These are phyloP conservation scores for Colletotrichum somersetense DNA, from an alignment of 2,329 filamentous ascomycete genomes.

Conservation along the genomic window DNA sequence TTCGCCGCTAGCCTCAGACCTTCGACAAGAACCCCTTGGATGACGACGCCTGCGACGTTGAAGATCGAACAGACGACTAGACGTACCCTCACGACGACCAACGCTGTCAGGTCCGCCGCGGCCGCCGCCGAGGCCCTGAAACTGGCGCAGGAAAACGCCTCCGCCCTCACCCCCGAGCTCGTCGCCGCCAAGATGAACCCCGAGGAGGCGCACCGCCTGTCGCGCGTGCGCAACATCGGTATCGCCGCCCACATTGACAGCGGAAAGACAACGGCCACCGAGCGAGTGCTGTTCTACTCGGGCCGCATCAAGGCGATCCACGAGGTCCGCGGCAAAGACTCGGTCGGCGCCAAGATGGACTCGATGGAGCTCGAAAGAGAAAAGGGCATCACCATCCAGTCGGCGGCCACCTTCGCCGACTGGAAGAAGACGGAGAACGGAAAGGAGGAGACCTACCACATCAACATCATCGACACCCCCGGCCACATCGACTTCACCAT, in stretches of 20 bases:
- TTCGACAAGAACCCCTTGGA: slow-evolving; percentile 9
- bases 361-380: slow-evolving; percentile 99
- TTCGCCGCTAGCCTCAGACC: slow-evolving; percentile 45
- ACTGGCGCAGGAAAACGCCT: slow-evolving; percentile 66
- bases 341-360: slow-evolving; percentile 99
- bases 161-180: slow-evolving; percentile 66
- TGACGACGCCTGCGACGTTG: slow-evolving; percentile 22
- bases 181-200: slow-evolving; percentile 85
- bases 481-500: slow-evolving; percentile 99
- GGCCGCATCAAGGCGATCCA: slow-evolving; percentile 97
- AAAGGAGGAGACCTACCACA: slow-evolving; percentile 91
- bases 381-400: slow-evolving; percentile 99
- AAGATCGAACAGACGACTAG: slow-evolving; percentile 34
- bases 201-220: slow-evolving; percentile 81
- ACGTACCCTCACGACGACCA: slow-evolving; percentile 53
- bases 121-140: slow-evolving; percentile 62
- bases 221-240: slow-evolving; percentile 93
- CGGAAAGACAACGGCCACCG: slow-evolving; percentile 96
- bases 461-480: slow-evolving; percentile 98
- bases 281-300: slow-evolving; percentile 98
- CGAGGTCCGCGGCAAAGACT: slow-evolving; percentile 94
- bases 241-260: slow-evolving; percentile 99
- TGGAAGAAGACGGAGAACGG: slow-evolving; percentile 90
- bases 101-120: slow-evolving; percentile 45
- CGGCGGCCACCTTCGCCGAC: slow-evolving; percentile 96